phyloP scores from a whole-genome alignment of 345 rosid genomes.

The Eucalyptus regnans region DNA sequence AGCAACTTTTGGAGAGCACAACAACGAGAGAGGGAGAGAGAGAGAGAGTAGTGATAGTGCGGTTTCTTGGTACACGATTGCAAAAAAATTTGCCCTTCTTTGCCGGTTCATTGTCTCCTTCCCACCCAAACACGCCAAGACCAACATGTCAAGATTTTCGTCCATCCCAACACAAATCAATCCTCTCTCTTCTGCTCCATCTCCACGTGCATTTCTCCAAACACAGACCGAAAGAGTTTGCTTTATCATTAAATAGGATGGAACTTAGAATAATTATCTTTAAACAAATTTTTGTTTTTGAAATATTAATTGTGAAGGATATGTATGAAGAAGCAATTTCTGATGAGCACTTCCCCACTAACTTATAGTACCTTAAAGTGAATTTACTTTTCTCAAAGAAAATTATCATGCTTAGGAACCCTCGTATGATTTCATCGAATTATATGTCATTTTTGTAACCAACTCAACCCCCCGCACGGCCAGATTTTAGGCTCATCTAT shows the following conservation, averaged over 20 bases:
- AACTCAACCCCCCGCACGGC: neutral
- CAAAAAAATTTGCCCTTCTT: slow-evolving; percentile 1
- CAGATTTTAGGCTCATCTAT: neutral
- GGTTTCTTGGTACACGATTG: slow-evolving; percentile 10
- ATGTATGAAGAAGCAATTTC: neutral
- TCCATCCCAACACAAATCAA: neutral
- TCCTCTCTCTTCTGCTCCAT: neutral
- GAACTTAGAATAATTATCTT: neutral
- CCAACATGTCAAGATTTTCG: neutral
- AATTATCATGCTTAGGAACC: neutral
- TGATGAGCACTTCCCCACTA: neutral
- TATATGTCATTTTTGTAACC: neutral
- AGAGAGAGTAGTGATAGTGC: neutral
- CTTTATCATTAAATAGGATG: neutral
- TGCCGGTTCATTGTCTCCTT: slow-evolving; percentile 25
- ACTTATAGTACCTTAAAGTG: neutral
- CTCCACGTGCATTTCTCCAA: neutral
- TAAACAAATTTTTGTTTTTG: neutral
- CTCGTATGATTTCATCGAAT: neutral
- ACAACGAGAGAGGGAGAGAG: neutral
- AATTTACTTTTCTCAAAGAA: neutral
- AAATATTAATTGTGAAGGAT: neutral
- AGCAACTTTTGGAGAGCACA: neutral
- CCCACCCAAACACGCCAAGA: slow-evolving; percentile 9
- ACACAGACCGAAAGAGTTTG: neutral